Conservation (phyloP, 1,284 basidiomycete species). For the Cystobasidiaceae sp. region DNA sequence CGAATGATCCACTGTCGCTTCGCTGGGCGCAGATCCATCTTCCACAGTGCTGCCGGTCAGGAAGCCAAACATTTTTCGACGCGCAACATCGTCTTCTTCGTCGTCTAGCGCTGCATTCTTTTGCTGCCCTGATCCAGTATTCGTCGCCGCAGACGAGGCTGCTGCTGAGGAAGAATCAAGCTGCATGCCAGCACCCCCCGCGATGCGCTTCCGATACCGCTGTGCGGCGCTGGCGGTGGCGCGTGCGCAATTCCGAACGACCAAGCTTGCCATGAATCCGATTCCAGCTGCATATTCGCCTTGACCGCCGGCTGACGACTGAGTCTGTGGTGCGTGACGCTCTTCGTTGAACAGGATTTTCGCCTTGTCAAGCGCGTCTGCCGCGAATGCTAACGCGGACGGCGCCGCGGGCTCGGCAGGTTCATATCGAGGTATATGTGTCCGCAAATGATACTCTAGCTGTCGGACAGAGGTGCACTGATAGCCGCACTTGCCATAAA, state of each 20-base stretch:
- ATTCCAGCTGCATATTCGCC: conserved; percentile 26
- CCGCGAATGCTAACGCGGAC: conserved; percentile 6
- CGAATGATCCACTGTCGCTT: not conserved
- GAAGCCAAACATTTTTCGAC: conserved; percentile 21
- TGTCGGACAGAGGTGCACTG: conserved; percentile 1
- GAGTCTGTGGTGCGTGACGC: conserved; percentile 32
- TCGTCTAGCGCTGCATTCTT: conserved; percentile 33
- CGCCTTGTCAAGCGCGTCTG: not conserved
- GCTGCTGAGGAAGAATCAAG: not conserved
- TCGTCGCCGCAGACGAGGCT: too few relatives aligned
- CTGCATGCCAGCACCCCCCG: not conserved
- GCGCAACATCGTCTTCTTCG: conserved; percentile 29
- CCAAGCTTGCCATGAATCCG: conserved; percentile 34
- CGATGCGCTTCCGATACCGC: not conserved
- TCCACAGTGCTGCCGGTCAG: conserved; percentile 19
- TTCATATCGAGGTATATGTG: conserved; percentile 32
- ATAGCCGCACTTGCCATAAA: conserved; percentile 24
- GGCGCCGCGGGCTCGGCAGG: conserved; percentile 9
- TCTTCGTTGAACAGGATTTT: conserved; percentile 11
- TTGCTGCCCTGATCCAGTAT: not conserved
- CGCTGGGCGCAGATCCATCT: not conserved
- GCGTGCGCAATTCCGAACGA: conserved; percentile 36
- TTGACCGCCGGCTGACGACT: too few relatives aligned
- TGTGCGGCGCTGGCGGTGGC: conserved; percentile 32
- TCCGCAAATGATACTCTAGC: conserved; percentile 36